Conservation (phyloP, 1,284 basidiomycete genomes). For the Trichosporon sp. region DNA sequence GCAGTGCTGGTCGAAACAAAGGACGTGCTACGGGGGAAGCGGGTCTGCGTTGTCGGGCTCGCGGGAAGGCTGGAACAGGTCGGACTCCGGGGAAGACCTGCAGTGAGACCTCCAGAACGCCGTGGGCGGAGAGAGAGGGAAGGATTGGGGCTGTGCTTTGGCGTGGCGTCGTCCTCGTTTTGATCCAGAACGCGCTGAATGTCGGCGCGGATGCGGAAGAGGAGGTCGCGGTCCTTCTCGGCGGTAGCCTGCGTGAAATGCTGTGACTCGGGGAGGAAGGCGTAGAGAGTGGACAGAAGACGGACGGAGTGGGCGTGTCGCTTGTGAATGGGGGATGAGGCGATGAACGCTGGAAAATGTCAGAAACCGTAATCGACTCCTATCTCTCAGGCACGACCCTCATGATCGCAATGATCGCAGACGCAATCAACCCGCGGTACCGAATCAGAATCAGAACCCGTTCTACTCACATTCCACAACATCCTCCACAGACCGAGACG, state of each 20-base stretch:
- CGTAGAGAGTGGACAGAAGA: conserved; percentile 45
- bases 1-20: neutral
- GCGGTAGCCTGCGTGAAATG: conserved; percentile 43
- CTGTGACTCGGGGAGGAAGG: conserved; percentile 40
- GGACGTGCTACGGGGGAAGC: neutral
- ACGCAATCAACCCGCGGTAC: neutral
- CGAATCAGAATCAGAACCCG: neutral
- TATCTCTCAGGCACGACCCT: neutral
- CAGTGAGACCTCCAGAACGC: neutral
- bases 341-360: conserved; percentile 16
- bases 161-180: neutral
- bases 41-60: conserved; percentile 8
- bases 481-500: conserved; percentile 9
- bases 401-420: neutral
- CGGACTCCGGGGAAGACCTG: neutral
- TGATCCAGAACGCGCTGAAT: conserved; percentile 42
- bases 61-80: conserved; percentile 23
- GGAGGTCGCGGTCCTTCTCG: conserved; percentile 52
- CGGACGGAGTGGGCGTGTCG: neutral
- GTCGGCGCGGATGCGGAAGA: conserved; percentile 52
- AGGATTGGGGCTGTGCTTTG: neutral
- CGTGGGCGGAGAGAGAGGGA: conserved; percentile 16
- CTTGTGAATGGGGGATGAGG: neutral
- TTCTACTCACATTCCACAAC: neutral
- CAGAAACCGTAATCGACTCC: neutral